A percentile compares a stretch with the other conserved stretches of the same genome.
phyloP scores from a whole-genome alignment of 306 rosid genomes.

The Quercus parvula region DNA sequence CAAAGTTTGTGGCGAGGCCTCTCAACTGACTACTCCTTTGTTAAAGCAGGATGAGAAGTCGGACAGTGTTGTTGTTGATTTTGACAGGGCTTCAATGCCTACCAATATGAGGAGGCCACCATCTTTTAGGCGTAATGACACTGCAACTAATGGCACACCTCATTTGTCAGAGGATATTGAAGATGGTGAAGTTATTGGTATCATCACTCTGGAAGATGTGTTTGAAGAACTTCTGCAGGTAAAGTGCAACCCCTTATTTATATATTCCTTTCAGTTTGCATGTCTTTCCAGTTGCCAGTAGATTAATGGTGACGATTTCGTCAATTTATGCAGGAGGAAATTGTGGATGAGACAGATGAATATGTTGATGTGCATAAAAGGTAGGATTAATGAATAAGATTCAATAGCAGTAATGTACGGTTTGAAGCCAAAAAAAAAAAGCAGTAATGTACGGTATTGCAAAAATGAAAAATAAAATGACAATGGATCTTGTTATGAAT shows the following conservation, averaged over 20 bases:
- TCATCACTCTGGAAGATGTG: constrained; percentile 95
- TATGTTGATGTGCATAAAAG: constrained; percentile 97
- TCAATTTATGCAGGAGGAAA: constrained; percentile 72
- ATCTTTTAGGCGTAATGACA: constrained; percentile 34
- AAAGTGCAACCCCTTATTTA: constrained; percentile 14
- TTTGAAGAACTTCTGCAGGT: constrained; percentile 99
- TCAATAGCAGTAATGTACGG: neutral
- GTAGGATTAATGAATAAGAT: constrained; percentile 32
- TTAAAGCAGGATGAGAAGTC: constrained; percentile 48
- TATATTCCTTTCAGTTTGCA: constrained; percentile 8
- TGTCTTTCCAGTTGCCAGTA: neutral
- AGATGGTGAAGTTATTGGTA: constrained; percentile 93
- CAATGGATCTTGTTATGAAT: neutral
- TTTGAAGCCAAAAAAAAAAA: neutral
- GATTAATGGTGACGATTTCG: constrained; percentile 6
- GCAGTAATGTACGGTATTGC: neutral
- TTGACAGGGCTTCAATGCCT: constrained; percentile 54
- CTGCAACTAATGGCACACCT: constrained; percentile 31
- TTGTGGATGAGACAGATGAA: constrained; percentile 96
- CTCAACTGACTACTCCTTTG: constrained; percentile 68
- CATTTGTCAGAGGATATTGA: constrained; percentile 59
- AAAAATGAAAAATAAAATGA: neutral
- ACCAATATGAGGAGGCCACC: constrained; percentile 27
- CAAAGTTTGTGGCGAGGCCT: constrained; percentile 22
- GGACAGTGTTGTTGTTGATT: constrained; percentile 56